Percentiles rank a stretch among this genome's conserved stretches.
phyloP scores from a whole-genome alignment of 345 rosid species.

The Populus davidiana region DNA sequence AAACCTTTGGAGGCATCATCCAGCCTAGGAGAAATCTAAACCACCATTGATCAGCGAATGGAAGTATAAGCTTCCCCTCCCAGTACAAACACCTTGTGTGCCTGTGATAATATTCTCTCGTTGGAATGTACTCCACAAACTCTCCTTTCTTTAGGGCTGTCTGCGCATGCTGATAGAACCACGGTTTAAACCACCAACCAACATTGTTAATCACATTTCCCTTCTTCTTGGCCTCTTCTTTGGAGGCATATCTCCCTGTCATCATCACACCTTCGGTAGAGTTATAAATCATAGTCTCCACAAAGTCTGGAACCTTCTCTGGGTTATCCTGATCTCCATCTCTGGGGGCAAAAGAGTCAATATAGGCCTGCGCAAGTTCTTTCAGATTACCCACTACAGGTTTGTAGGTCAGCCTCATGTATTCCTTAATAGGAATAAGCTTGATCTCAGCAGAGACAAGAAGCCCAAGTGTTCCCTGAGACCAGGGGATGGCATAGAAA shows the following conservation, averaged over 20 bases:
- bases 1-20: conserved; percentile 99
- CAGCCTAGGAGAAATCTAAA: conserved; percentile 92
- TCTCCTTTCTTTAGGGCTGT: conserved; percentile 79
- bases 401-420: conserved; percentile 89
- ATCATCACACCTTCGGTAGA: conserved; percentile 80
- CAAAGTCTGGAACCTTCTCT: conserved; percentile 85
- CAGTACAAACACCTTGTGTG: conserved; percentile 97
- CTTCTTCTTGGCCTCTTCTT: conserved; percentile 85
- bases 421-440: conserved; percentile 83
- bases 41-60: conserved; percentile 96
- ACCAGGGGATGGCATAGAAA: conserved; percentile 94
- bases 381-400: conserved; percentile 71
- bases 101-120: conserved; percentile 93
- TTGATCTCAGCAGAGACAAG: conserved; percentile 92
- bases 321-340: conserved; percentile 80
- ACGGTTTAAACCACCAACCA: conserved; percentile 98
- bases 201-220: conserved; percentile 81
- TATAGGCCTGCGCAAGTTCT: conserved; percentile 74
- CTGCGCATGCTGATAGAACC: conserved; percentile 97
- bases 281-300: conserved; percentile 82
- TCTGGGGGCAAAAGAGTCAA: conserved; percentile 87
- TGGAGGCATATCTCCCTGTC: conserved; percentile 89
- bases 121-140: conserved; percentile 95
- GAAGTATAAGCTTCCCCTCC: conserved; percentile 99
- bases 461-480: conserved; percentile 96